These are phyloP conservation scores for Colletotrichum godetiae DNA, from an alignment of 2,329 filamentous ascomycete genomes.

Conservation along the genomic window DNA sequence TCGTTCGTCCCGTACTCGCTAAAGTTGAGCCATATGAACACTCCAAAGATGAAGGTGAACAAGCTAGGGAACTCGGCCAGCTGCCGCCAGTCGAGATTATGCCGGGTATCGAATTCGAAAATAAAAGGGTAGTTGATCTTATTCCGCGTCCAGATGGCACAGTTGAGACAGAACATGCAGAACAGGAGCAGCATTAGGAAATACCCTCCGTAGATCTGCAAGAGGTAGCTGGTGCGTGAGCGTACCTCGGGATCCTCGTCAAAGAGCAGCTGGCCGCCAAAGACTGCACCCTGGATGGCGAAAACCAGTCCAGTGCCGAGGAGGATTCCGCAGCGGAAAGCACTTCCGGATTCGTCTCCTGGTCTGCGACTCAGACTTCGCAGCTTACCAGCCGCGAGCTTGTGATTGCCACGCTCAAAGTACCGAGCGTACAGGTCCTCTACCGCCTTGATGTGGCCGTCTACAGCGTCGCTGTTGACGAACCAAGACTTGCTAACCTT, in stretches of 20 bases:
- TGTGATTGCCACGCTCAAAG: constrained; percentile 93
- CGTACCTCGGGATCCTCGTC: constrained; percentile 59
- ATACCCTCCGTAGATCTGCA: constrained; percentile 94
- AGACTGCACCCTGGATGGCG: constrained; percentile 72
- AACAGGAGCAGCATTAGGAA: constrained; percentile 86
- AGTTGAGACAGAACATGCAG: constrained; percentile 86
- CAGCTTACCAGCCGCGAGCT: constrained; percentile 89
- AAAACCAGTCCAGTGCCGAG: constrained; percentile 77
- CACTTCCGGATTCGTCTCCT: constrained; percentile 65
- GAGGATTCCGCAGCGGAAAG: constrained; percentile 73
- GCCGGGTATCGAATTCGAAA: constrained; percentile 92
- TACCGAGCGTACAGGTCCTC: constrained; percentile 96
- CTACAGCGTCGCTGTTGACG: constrained; percentile 86
- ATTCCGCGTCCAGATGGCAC: constrained; percentile 81
- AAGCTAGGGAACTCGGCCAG: constrained; percentile 88
- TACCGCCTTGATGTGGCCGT: constrained; percentile 81
- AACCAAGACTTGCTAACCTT: constrained; percentile 93
- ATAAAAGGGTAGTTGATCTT: constrained; percentile 98
- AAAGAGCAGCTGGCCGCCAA: constrained; percentile 66
- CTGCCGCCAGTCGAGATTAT: constrained; percentile 90
- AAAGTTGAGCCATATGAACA: constrained; percentile 93
- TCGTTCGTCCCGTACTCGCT: constrained; percentile 70
- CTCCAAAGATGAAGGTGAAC: constrained; percentile 80
- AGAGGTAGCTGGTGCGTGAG: constrained; percentile 72
- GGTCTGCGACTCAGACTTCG: constrained; percentile 75